phyloP scores from a whole-genome alignment of 2,329 filamentous ascomycete species.

The Magnaporthales sp. region DNA sequence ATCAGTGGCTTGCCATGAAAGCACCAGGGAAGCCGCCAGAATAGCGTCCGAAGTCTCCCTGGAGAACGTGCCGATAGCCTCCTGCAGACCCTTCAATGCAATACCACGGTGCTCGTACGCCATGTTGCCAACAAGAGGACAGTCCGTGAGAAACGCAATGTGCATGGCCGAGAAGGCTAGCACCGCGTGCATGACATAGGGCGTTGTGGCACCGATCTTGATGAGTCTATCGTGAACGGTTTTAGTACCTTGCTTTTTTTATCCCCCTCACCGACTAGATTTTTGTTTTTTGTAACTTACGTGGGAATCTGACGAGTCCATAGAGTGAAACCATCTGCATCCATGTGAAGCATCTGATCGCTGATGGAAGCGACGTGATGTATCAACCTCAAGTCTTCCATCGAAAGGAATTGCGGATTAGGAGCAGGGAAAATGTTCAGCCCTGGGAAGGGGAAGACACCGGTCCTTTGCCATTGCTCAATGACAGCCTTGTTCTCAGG shows the following conservation, averaged over 20 bases:
- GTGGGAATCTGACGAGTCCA: slow-evolving; percentile 91
- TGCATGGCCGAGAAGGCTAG: slow-evolving; percentile 93
- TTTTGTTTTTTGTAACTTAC: too few species aligned
- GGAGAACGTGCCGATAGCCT: slow-evolving; percentile 78
- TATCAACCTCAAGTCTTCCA: slow-evolving; percentile 77
- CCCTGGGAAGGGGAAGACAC: slow-evolving; percentile 76
- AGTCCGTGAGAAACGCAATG: slow-evolving; percentile 81
- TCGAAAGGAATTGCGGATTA: slow-evolving; percentile 62
- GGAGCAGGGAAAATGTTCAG: slow-evolving; percentile 69
- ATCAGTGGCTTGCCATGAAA: slow-evolving; percentile 94
- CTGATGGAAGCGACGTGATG: slow-evolving; percentile 85
- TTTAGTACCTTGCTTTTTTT: slow-evolving; percentile 14
- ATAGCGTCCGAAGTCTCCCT: slow-evolving; percentile 83
- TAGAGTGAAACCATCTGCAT: slow-evolving; percentile 76
- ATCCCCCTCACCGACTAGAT: slow-evolving; percentile 10
- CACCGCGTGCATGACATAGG: slow-evolving; percentile 90
- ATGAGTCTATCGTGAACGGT: slow-evolving; percentile 53
- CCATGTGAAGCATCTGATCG: slow-evolving; percentile 67
- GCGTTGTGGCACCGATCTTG: slow-evolving; percentile 69
- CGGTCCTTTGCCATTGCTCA: slow-evolving; percentile 74
- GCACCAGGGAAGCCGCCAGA: slow-evolving; percentile 79
- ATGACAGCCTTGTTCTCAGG: slow-evolving; percentile 76
- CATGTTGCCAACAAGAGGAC: slow-evolving; percentile 76
- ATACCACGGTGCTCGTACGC: slow-evolving; percentile 82
- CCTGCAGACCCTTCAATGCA: slow-evolving; percentile 79